phyloP scores from a whole-genome alignment of 2,329 filamentous ascomycete species.

The Xylariaceae sp. region DNA sequence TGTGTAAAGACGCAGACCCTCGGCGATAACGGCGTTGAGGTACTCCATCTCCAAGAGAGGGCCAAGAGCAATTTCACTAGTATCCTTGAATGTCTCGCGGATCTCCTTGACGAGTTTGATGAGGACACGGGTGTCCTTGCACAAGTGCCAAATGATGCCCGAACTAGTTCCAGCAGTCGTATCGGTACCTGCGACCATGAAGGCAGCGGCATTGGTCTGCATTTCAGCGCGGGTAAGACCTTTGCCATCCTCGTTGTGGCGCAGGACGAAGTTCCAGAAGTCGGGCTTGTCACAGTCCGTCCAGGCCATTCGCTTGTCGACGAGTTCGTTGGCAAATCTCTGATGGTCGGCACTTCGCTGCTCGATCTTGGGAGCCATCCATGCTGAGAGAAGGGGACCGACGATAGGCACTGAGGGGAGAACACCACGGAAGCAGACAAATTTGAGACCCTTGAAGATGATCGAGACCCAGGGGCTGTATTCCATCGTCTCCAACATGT shows the following conservation, averaged over 20 bases:
- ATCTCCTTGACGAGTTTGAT: neutral
- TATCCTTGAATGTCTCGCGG: neutral
- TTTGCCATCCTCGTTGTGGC: neutral
- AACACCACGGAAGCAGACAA: neutral
- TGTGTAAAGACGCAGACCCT: neutral
- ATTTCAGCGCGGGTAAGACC: neutral
- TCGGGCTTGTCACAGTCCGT: neutral
- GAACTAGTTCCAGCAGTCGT: neutral
- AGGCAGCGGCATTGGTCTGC: neutral
- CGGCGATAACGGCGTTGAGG: neutral
- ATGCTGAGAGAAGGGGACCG: neutral
- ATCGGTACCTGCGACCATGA: slow-evolving; percentile 1
- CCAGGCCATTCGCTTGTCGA: neutral
- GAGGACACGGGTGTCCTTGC: neutral
- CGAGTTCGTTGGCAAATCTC: neutral
- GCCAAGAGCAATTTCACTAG: neutral
- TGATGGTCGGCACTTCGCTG: neutral
- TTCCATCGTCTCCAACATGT: neutral
- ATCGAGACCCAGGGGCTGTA: neutral
- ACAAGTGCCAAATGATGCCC: neutral
- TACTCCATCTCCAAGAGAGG: neutral
- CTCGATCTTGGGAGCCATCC: neutral
- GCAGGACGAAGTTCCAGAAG: neutral
- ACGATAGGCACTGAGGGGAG: neutral
- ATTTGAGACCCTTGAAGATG: slow-evolving; percentile 1